Conservation (phyloP, 345 rosid species). For the Populus pruinosa region DNA sequence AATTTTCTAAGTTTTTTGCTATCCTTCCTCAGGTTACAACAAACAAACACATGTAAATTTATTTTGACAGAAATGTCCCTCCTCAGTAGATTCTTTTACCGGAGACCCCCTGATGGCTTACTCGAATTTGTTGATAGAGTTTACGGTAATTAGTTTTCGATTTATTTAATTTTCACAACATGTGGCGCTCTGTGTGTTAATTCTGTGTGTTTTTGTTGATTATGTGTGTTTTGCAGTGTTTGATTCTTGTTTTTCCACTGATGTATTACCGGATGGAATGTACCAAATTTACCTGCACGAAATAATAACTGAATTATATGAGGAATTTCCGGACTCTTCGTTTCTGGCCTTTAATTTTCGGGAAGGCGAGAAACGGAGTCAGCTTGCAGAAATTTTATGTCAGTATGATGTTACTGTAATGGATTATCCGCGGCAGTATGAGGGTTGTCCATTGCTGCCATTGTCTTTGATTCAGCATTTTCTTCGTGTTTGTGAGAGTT, state of each 20-base stretch:
- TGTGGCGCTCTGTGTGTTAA: neutral
- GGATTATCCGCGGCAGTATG: constrained; percentile 91
- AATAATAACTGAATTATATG: constrained; percentile 67
- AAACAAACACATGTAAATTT: constrained; percentile 11
- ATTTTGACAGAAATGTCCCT: constrained; percentile 56
- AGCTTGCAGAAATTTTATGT: constrained; percentile 64
- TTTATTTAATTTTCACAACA: neutral
- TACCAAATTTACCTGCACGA: constrained; percentile 73
- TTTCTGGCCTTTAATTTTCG: constrained; percentile 87
- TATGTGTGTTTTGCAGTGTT: constrained; percentile 50
- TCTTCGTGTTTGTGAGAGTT: constrained; percentile 77
- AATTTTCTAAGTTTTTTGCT: too few relatives aligned
- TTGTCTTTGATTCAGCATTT: constrained; percentile 84
- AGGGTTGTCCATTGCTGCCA: constrained; percentile 91
- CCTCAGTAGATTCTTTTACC: constrained; percentile 82
- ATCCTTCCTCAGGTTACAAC: neutral
- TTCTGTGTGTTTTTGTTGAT: neutral
- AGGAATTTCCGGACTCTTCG: constrained; percentile 75
- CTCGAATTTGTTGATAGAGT: constrained; percentile 95
- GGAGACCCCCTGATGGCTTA: constrained; percentile 94
- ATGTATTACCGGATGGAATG: constrained; percentile 64
- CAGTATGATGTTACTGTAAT: constrained; percentile 79
- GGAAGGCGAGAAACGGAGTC: constrained; percentile 76
- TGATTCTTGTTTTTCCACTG: constrained; percentile 93
- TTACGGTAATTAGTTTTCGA: constrained; percentile 49